Evolutionary conservation across 2,329 filamentous ascomycete species (phyloP).

Genomic region (Cladosporium sp.): DNA sequence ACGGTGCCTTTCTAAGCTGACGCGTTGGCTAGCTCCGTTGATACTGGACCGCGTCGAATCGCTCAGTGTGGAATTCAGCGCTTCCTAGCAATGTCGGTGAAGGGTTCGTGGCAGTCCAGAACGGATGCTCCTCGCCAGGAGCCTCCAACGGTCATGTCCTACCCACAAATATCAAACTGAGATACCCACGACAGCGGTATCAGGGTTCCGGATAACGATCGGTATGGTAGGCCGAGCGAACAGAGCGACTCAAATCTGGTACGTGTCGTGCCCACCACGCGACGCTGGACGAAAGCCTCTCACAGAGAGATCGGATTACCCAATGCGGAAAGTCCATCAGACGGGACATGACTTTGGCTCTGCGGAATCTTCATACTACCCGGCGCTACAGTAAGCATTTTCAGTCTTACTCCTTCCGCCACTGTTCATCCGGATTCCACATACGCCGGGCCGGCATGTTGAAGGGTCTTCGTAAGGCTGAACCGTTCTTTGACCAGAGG

Average conservation of each 20-base stretch:
- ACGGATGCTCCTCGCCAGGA: too few relatives aligned
- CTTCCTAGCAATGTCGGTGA: background rate
- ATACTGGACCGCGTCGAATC: background rate
- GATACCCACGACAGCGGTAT: too few relatives aligned
- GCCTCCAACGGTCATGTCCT: too few relatives aligned
- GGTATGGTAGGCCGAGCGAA: too few relatives aligned
- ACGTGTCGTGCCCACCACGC: too few relatives aligned
- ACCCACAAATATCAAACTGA: too few relatives aligned
- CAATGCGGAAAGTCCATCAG: background rate
- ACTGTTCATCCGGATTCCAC: background rate
- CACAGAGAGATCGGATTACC: background rate
- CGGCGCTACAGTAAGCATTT: background rate
- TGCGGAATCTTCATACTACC: background rate
- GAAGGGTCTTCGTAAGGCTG: background rate
- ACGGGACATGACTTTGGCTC: background rate
- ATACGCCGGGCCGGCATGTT: background rate
- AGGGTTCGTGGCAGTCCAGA: background rate
- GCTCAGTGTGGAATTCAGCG: background rate
- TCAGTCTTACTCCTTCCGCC: background rate
- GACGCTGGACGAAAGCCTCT: too few relatives aligned
- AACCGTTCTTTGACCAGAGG: constrained; percentile 1
- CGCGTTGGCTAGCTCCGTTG: background rate
- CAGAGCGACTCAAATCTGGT: too few relatives aligned
- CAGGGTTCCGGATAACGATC: too few relatives aligned
- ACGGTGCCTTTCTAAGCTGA: background rate